Percentiles rank a stretch among this genome's conserved stretches.
phyloP scores from a whole-genome alignment of 768 basidiomycete genomes.

The Tylopilus felleus region DNA sequence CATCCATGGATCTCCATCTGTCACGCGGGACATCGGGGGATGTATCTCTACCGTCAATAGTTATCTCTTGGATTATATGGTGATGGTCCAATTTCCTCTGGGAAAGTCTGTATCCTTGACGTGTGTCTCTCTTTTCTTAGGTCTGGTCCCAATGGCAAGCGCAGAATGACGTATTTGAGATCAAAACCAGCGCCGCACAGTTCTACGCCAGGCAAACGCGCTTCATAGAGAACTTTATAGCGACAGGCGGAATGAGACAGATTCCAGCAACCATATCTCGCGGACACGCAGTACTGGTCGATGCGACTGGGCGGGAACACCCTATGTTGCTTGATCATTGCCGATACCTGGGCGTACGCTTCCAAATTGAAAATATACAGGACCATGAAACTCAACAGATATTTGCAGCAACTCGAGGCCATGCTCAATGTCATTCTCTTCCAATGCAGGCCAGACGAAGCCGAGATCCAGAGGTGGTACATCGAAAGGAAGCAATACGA shows the following conservation, averaged over 20 bases:
- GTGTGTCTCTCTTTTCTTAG: not conserved
- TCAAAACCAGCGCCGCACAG: not conserved
- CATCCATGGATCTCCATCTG: not conserved
- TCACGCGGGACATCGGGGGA: not conserved
- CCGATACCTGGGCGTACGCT: not conserved
- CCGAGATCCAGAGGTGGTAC: not conserved
- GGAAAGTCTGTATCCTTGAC: too few relatives aligned
- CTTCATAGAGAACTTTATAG: not conserved
- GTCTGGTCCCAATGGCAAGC: not conserved
- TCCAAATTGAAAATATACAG: not conserved
- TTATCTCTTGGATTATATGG: conserved; percentile 3
- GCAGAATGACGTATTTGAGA: not conserved
- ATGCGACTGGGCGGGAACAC: conserved; percentile 1
- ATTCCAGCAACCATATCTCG: not conserved
- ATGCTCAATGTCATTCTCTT: not conserved
- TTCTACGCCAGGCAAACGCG: not conserved
- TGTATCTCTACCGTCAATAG: not conserved
- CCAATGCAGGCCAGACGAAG: conserved; percentile 1
- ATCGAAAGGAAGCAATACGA: not conserved
- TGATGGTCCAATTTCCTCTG: not conserved
- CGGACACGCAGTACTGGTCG: not conserved
- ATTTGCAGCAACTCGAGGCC: not conserved
- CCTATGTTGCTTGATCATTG: conserved; percentile 1
- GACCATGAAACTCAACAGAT: not conserved
- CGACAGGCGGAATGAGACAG: not conserved